Evolutionary conservation across 2,329 filamentous ascomycete species (phyloP), one percentile per base, ranked within the genome.

Genomic region (Lachnellula occidentalis): DNA sequence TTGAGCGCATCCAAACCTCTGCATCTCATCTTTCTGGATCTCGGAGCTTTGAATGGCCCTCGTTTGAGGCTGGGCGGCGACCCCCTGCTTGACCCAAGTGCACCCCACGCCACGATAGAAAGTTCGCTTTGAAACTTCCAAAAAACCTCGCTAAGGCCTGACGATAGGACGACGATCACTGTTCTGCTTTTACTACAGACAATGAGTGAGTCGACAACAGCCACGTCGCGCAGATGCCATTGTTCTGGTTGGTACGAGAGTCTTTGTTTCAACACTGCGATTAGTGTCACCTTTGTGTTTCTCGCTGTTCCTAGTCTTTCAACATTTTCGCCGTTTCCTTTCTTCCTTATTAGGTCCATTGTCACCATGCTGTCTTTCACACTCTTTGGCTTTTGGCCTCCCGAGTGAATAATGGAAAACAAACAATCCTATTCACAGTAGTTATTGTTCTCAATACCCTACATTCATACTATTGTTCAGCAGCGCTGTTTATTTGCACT

Each of bases 81-180:
- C 7, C 24, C 24, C 24, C 53, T 57, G 56, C 50, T 31, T 46
- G 50, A 59, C 57, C 56, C 52, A n/a, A n/a, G n/a, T n/a, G n/a
- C 54, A 52, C 55, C 24, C 24, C 24, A 39, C 47, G 37, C 51
- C 19, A 15, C 36, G 17, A n/a, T 55, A 57, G 49, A 55, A 51
- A 36, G 9, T 31, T 31, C 27, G 27, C 9, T 11, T 15, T 45
- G 55, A 61, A 62, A 59, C 57, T 34, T 21, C 47, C 47, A 34
- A 43, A 55, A 50, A 43, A 46, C 46, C 47, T 61, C 58, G 60
- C 58, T 60, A 57, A 47, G 48, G 43, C 41, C 34, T 34, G 36
- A 54, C 49, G 59, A 65, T 65, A 64, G 63, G 63, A 53, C 50
- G 52, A 57, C 58, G 54, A 59, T 59, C 54, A 27, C 52, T 56